Evolutionary conservation across 768 basidiomycete genomes (phyloP).

Genomic region (Boletus insuetus): DNA sequence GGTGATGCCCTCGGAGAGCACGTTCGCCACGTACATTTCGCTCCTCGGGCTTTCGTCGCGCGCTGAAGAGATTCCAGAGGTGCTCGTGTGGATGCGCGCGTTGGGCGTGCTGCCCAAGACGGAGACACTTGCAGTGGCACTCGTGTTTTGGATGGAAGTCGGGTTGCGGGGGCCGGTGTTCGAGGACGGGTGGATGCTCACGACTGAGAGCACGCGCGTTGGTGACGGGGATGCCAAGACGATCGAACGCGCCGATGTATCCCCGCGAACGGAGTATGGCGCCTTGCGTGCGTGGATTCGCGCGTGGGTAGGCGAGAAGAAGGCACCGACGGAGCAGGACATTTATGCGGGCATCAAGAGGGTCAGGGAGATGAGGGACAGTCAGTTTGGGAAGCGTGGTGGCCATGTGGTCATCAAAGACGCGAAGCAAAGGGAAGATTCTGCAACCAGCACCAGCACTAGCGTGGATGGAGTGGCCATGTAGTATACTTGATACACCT

Average conservation of each 20-base stretch:
- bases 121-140: conserved; percentile 54
- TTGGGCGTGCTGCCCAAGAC: conserved; percentile 51
- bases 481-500: not conserved
- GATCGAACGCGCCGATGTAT: not conserved
- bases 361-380: conserved; percentile 29
- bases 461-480: not conserved
- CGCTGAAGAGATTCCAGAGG: conserved; percentile 60
- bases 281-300: conserved; percentile 45
- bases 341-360: conserved; percentile 28
- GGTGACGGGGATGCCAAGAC: not conserved
- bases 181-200: conserved; percentile 37
- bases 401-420: not conserved
- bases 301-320: conserved; percentile 53
- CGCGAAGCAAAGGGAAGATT: not conserved
- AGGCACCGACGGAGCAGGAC: conserved; percentile 43
- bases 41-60: conserved; percentile 52
- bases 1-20: conserved; percentile 47
- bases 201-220: not conserved
- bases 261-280: conserved; percentile 20
- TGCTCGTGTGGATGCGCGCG: conserved; percentile 72
- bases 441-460: not conserved
- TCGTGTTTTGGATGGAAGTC: conserved; percentile 74
- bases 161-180: conserved; percentile 58
- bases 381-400: conserved; percentile 18
- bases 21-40: conserved; percentile 58